Evolutionary conservation across 1,139 yeast species (phyloP).

Genomic region (Zygosaccharomyces sapae): DNA sequence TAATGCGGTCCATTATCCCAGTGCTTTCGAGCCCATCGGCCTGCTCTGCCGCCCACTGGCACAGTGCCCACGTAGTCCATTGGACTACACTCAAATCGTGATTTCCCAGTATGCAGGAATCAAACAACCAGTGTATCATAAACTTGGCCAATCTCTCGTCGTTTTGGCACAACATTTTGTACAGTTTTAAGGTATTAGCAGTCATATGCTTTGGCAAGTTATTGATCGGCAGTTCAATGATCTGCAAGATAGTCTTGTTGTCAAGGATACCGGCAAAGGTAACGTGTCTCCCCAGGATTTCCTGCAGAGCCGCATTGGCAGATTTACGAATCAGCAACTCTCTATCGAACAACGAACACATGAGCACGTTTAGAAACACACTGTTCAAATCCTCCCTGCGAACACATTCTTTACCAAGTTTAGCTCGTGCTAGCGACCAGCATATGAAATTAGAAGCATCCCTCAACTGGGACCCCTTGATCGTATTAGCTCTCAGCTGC

Average conservation of each 20-base stretch:
- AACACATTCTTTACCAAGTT: slow-evolving; percentile 29
- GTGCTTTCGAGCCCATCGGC: background rate
- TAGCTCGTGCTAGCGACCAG: slow-evolving; percentile 56
- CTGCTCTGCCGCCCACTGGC: background rate
- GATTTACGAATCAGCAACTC: slow-evolving; percentile 77
- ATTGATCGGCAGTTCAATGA: slow-evolving; percentile 58
- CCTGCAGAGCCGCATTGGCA: slow-evolving; percentile 83
- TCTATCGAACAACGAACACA: slow-evolving; percentile 60
- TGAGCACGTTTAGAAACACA: slow-evolving; percentile 46
- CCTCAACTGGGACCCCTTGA: slow-evolving; percentile 64
- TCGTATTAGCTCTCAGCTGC: slow-evolving; percentile 46
- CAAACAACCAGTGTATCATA: slow-evolving; percentile 24
- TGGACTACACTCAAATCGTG: slow-evolving; percentile 28
- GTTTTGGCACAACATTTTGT: slow-evolving; percentile 15
- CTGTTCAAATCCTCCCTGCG: slow-evolving; percentile 25
- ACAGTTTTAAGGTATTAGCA: slow-evolving; percentile 37
- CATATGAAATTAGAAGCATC: slow-evolving; percentile 80
- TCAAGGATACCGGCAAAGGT: slow-evolving; percentile 20
- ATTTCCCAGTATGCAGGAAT: slow-evolving; percentile 26
- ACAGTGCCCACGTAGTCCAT: slow-evolving; percentile 23
- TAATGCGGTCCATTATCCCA: background rate
- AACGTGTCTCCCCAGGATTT: slow-evolving; percentile 74
- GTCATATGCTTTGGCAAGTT: slow-evolving; percentile 41
- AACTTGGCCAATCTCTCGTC: slow-evolving; percentile 18
- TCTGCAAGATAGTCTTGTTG: slow-evolving; percentile 38